Evolutionary conservation across 139 green algal genomes (phyloP), one percentile per base, ranked within the genome.

Genomic region (Diplosphaera chodatii): DNA sequence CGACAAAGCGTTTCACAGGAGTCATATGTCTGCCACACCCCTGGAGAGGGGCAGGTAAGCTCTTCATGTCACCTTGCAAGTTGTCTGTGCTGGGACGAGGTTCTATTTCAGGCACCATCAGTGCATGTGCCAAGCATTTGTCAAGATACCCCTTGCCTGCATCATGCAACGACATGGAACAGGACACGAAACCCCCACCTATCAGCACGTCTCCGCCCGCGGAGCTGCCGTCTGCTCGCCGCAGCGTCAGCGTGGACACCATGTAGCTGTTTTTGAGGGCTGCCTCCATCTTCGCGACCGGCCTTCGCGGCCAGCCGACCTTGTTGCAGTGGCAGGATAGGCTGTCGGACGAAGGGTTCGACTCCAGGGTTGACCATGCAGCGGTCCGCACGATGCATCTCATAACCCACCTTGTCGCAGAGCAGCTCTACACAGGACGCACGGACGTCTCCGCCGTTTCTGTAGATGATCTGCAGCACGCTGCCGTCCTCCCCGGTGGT

Each of bases 201-300:
- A 73, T 76, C 28, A 76, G 55, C 4, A 18, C 18, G 34, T 75
- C 33, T 10, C 69, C 63, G 22, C 55, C 33, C 10, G 40, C 37
- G 2, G 55, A 22, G 55, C 27, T 37, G 2, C n/a, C n/a, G 21
- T 31, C 30, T 62, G 22, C 29, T 15, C 40, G 27, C 29, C 69
- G 69, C 69, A 91, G 70, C 48, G 89, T 76, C 18, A 98, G 81
- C 2, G 84, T 85, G 10, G 82, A 77, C 2, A 98, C 92, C 40
- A 98, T 76, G 79, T 91, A 98, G 64, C 81, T 93, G 82, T 98
- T 97, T 8, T 73, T 64, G 22, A 98, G 84, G 1, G 94, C 94
- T 6, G 82, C 80, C 65, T 91, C 78, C 23, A 99, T 87, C 78
- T 98, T 98, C 34, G 77, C 32, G 0, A 87, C 27, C 0, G 90